Percentiles rank a stretch among this genome's conserved stretches.
These are phyloP conservation scores for Trichophyton verrucosum DNA, from an alignment of 2,329 filamentous ascomycete genomes.

Conservation along the genomic window DNA sequence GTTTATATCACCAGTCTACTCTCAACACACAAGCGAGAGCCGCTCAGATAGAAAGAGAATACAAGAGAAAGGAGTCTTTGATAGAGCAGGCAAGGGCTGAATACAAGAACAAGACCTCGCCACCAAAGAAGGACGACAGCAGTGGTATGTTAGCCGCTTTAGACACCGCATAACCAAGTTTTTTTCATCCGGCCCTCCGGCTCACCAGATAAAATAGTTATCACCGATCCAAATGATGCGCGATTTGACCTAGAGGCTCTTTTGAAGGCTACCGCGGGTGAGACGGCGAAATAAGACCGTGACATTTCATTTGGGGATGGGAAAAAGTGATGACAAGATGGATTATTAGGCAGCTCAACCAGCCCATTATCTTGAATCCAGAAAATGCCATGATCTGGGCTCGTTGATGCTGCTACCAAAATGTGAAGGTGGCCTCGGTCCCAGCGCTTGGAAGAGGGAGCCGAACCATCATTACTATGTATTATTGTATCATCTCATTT, in stretches of 20 bases:
- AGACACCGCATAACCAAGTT: neutral
- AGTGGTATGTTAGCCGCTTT: slow-evolving; percentile 19
- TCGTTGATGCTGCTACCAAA: neutral
- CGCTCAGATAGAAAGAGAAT: slow-evolving; percentile 64
- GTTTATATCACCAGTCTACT: slow-evolving; percentile 80
- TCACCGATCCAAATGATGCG: slow-evolving; percentile 67
- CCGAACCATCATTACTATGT: slow-evolving; percentile 14
- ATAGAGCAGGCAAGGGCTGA: slow-evolving; percentile 89
- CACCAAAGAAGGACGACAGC: slow-evolving; percentile 22
- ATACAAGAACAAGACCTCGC: slow-evolving; percentile 65
- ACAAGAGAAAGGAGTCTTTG: slow-evolving; percentile 78
- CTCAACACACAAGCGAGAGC: slow-evolving; percentile 61
- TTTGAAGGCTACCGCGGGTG: slow-evolving; percentile 50
- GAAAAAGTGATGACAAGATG: neutral
- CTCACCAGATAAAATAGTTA: slow-evolving; percentile 38
- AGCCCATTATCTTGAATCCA: neutral
- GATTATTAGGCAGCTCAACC: neutral
- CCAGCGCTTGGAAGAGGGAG: slow-evolving; percentile 20
- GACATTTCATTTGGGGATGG: neutral
- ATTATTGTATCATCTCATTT: slow-evolving; percentile 29
- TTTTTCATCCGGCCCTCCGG: neutral
- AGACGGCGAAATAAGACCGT: slow-evolving; percentile 16
- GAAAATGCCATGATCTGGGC: slow-evolving; percentile 1
- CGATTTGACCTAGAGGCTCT: slow-evolving; percentile 90
- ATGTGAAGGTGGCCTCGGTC: slow-evolving; percentile 17